Base-by-base conservation (phyloP, 2,329 filamentous ascomycete genomes). In the Apiospora saccharicola region DNA sequence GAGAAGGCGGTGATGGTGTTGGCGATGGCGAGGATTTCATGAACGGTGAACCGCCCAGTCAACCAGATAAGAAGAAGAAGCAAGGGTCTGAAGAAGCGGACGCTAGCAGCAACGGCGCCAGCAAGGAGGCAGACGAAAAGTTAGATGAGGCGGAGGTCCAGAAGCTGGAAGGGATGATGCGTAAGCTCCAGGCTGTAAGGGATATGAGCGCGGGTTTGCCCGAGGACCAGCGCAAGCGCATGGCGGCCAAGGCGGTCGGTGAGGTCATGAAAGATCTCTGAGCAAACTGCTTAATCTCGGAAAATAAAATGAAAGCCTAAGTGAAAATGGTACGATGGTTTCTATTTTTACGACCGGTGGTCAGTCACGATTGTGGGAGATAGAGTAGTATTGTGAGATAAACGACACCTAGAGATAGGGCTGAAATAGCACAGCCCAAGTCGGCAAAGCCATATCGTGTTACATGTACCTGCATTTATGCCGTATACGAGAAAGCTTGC, bases 241-340 rank as follows among this genome's bases (percentile, higher is more conserved):
- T 91, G 81, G 90, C 90, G 3, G 88, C 88, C 30, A 87, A 87
- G 76, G 90, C 90, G 0, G 89, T 92, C 3, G 85, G 84, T 16
- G 90, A 92, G 76, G 88, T 92, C 44, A 92, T 93, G 90, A 88
- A 86, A 76, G 87, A 90, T 68, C 74, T 90, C 43, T 89, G 72
- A 81, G 26, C 30, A 43, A 30, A 30, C 19, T 61, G 19, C 57
- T 37, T 37, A 10, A n/a, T 64, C 34, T 41, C 34, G 34, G 19
- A n/a, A 41, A 64, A 64, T 64, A 14, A 41, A 41, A 41, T 41
- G 8, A n/a, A 12, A n/a, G 37, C 0, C 5, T 16, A 22, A 3
- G 22, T 1, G 34, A 57, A 1, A 7, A 64, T 64, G 30, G 34
- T 64, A n/a, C 34, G 57, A 41, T 41, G 10, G 41, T 14, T 14